phyloP scores from a whole-genome alignment of 2,329 filamentous ascomycete genomes.

The Blastomyces emzantsi region DNA sequence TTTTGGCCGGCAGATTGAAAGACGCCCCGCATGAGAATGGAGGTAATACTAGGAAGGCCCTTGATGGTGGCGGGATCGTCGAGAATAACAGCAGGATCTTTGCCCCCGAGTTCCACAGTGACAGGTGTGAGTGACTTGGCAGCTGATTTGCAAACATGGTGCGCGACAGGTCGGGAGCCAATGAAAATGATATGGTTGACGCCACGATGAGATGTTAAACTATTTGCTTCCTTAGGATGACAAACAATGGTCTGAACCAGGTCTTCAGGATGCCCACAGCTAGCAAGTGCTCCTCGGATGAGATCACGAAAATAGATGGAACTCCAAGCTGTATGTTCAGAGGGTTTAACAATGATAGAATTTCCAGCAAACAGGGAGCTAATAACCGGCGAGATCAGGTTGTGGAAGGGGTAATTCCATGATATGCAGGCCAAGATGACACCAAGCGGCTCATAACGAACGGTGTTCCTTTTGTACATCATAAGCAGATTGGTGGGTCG shows the following conservation, averaged over 20 bases:
- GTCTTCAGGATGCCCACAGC: conserved; percentile 71
- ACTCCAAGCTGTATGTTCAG: conserved; percentile 93
- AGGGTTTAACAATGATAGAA: conserved; percentile 84
- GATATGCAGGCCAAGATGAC: conserved; percentile 88
- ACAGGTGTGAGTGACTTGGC: conserved; percentile 80
- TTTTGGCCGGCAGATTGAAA: conserved; percentile 97
- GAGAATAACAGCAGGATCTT: conserved; percentile 83
- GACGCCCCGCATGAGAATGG: conserved; percentile 80
- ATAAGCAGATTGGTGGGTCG: conserved; percentile 87
- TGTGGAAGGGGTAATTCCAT: conserved; percentile 98
- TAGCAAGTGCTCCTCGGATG: conserved; percentile 65
- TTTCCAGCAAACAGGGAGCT: conserved; percentile 87
- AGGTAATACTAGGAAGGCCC: conserved; percentile 61
- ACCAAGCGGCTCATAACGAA: conserved; percentile 83
- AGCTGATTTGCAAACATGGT: conserved; percentile 77
- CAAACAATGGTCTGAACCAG: conserved; percentile 79
- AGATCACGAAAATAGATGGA: conserved; percentile 72
- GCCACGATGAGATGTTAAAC: conserved; percentile 74
- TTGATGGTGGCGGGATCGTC: conserved; percentile 57
- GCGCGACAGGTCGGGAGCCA: conserved; percentile 76
- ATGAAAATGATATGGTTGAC: conserved; percentile 95
- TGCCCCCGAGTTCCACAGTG: conserved; percentile 86
- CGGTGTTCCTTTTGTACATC: conserved; percentile 88
- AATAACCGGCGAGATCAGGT: conserved; percentile 83
- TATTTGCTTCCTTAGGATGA: conserved; percentile 72